Evolutionary conservation across 345 rosid genomes (phyloP).

Genomic region (Gossypium australe): DNA sequence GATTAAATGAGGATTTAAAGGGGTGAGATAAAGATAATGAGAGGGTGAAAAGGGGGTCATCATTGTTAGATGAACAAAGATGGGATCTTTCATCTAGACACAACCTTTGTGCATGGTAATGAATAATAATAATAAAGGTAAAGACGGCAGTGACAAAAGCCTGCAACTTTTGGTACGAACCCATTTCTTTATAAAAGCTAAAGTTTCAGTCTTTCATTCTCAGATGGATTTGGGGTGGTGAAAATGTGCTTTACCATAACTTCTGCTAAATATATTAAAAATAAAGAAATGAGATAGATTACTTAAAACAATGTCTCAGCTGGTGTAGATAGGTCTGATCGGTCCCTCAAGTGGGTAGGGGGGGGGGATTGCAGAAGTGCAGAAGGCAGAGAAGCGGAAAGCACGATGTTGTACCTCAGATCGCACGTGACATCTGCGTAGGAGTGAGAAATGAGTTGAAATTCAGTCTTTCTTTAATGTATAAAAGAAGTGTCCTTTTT

Average conservation of each 20-base stretch:
- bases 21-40: slow-evolving; percentile 7
- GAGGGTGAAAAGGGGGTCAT: slow-evolving; percentile 25
- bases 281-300: background rate
- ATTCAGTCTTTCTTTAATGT: background rate
- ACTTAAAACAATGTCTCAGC: background rate
- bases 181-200: background rate
- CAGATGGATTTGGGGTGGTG: slow-evolving; percentile 11
- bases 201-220: slow-evolving; percentile 6
- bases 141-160: slow-evolving; percentile 47
- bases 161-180: slow-evolving; percentile 25
- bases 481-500: background rate
- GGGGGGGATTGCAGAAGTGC: slow-evolving; percentile 6
- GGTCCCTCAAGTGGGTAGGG: background rate
- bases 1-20: slow-evolving; percentile 13
- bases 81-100: slow-evolving; percentile 21
- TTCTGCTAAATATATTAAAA: background rate
- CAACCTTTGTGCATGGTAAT: slow-evolving; percentile 35
- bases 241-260: background rate
- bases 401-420: slow-evolving; percentile 18
- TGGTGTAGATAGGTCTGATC: background rate
- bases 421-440: slow-evolving; percentile 15
- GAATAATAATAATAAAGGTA: slow-evolving; percentile 27
- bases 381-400: slow-evolving; percentile 17
- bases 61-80: slow-evolving; percentile 12
- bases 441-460: background rate